phyloP scores from a whole-genome alignment of 345 rosid genomes.

The Salix koriyanagi region DNA sequence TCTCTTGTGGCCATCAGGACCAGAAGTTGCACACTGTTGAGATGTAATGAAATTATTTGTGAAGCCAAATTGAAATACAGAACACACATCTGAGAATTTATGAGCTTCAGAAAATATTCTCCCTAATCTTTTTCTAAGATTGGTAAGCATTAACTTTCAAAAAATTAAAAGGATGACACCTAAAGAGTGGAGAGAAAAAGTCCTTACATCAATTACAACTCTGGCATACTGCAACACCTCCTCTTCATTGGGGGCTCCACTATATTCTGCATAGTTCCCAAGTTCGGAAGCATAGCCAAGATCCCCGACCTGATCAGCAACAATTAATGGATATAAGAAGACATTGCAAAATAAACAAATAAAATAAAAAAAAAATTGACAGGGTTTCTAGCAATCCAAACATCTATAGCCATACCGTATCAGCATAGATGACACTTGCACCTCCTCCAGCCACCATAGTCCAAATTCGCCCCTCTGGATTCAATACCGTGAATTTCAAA shows the following conservation, averaged over 20 bases:
- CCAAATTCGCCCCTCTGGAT: slow-evolving; percentile 92
- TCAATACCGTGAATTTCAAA: slow-evolving; percentile 88
- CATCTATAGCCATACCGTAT: slow-evolving; percentile 49
- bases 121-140: not conserved
- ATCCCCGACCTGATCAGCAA: slow-evolving; percentile 70
- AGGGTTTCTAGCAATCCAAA: not conserved
- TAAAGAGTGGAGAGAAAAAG: not conserved
- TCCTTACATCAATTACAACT: slow-evolving; percentile 84
- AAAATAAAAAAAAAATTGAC: not conserved
- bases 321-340: not conserved
- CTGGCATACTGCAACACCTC: slow-evolving; percentile 98
- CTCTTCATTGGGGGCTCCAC: slow-evolving; percentile 97
- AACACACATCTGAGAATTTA: not conserved
- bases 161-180: not conserved
- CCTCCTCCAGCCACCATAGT: slow-evolving; percentile 99
- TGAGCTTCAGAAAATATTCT: not conserved
- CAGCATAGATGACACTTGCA: slow-evolving; percentile 97
- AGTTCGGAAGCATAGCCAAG: slow-evolving; percentile 89
- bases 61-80: slow-evolving; percentile 5
- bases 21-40: slow-evolving; percentile 75
- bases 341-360: not conserved
- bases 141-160: not conserved
- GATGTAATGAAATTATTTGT: slow-evolving; percentile 1
- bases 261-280: slow-evolving; percentile 90
- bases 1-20: slow-evolving; percentile 80